Percentiles rank a stretch among this genome's conserved stretches.
Conservation (phyloP, 1,139 yeast species). For the Saccharomyces hybrid region DNA sequence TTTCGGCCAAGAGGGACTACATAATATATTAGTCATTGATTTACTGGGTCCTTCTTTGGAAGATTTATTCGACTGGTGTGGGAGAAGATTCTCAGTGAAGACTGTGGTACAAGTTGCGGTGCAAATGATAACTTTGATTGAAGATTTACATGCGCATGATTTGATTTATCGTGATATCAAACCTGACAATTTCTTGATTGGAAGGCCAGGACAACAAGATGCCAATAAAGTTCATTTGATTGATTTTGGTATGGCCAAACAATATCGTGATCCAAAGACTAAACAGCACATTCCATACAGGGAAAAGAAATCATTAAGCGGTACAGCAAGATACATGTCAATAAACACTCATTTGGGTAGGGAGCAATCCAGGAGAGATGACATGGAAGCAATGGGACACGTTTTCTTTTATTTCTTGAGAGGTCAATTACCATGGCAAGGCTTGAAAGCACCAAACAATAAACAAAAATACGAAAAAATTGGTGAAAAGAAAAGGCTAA, state of each 20-base stretch:
- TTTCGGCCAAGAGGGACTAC: conserved; percentile 70
- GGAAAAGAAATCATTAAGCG: conserved; percentile 92
- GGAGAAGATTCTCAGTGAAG: conserved; percentile 57
- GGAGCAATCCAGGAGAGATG: conserved; percentile 95
- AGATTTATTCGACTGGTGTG: conserved; percentile 79
- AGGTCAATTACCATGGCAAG: conserved; percentile 98
- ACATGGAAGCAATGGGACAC: conserved; percentile 90
- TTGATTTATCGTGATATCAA: conserved; percentile 71
- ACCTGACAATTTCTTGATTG: conserved; percentile 96
- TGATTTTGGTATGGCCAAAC: conserved; percentile 95
- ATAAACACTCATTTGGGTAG: conserved; percentile 95
- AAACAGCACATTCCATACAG: conserved; percentile 94
- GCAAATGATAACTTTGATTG: conserved; percentile 65
- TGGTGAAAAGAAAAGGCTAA: conserved; percentile 69
- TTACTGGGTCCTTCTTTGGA: conserved; percentile 70
- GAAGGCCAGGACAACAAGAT: conserved; percentile 61
- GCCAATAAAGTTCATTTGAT: conserved; percentile 86
- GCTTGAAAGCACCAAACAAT: conserved; percentile 80
- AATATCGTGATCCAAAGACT: conserved; percentile 91
- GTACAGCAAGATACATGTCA: conserved; percentile 95
- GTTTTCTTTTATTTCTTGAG: conserved; percentile 91
- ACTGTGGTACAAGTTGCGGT: conserved; percentile 69
- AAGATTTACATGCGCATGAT: conserved; percentile 60
- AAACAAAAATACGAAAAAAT: conserved; percentile 77
- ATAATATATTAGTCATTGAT: conserved; percentile 62